Base-by-base conservation (phyloP, 139 green algal genomes). In the Mesostigma viride region DNA sequence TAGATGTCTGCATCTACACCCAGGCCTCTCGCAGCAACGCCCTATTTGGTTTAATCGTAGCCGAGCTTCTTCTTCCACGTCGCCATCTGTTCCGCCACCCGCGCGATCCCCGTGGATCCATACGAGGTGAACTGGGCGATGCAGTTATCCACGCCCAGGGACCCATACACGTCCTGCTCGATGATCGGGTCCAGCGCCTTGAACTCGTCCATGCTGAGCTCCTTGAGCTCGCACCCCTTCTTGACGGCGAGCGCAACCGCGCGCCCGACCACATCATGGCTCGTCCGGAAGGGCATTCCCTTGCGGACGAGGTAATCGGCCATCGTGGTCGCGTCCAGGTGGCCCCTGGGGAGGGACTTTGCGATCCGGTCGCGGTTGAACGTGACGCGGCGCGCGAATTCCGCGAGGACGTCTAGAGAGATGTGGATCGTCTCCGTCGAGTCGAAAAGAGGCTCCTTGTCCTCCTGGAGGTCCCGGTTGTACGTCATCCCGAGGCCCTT, bases 221-320 rank as follows among this genome's bases (percentile, higher is more conserved):
- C 65, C 3, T 69, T 27, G 20, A 78, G 48, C 51, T 78, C 72
- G 3, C 35, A 31, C 4, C 32, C 28, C 32, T 57, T 62, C 4
- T 31, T 28, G 27, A 78, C 72, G 8, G 67, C 72, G 2, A 78
- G 33, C 14, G 67, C 72, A 27, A 78, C 72, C 6, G 57, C 56
- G 11, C 61, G 26, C 17, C 72, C 72, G 27, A 78, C 72, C 32
- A 78, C 72, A 30, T 78, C 72, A 22, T 78, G 72, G 11, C 56
- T 40, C 35, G 72, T 67, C 3, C 72, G 53, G 65, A 78, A 78
- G 14, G 72, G 65, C 72, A 78, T 78, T 17, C 72, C 72, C 81
- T 97, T 97, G 74, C 95, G 86, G 32, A 99, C 94, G 2, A 99
- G 87, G 84, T 99, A 99, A 84, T 99, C 94, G 3, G 94, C 94